Base-by-base conservation (phyloP, 2,329 filamentous ascomycete species). In the Trichoderma hamatum region DNA sequence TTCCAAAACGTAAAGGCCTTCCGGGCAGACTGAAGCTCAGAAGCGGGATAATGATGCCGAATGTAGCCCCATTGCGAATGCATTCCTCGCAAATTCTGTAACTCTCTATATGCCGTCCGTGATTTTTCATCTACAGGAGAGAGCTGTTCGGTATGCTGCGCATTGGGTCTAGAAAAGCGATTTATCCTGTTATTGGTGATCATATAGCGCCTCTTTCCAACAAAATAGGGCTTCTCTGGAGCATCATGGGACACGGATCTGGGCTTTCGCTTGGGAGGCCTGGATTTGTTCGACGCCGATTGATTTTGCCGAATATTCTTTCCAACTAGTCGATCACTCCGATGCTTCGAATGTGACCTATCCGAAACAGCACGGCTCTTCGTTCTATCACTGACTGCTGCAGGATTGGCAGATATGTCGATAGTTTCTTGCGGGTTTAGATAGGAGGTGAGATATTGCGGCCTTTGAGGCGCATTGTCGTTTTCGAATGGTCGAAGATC, bases 51-150 rank as follows among this genome's bases (percentile, higher is more conserved):
- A 49, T 75, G 74, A 56, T 77, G 76, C 1, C 77, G 75, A 19
- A 79, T 30, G 24, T 75, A 76, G 5, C 77, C 77, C 78, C 78
- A 80, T 74, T 80, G 77, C 0, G 67, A 36, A 32, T 76, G 49
- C 68, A 70, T 70, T 24, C 19, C 68, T 56, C 68, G 68, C 46
- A 70, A 16, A 26, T 52, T 67, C 49, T 55, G 61, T 3, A 39
- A 43, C 36, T 66, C 56, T 24, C 19, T 26, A 5, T 36, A 66
- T n/a, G 68, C 39, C 16, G 51, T 32, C 28, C n/a, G 62, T 51
- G 55, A 30, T 9, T 19, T 21, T 7, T 59, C 16, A 1, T 39
- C 52, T 16, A 21, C 54, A n/a, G 43, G 43, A 21, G 67, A 43
- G 26, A 69, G 65, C 24, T 61, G 61, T 28, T 67, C 66, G 13